Percentiles rank a stretch among this genome's conserved stretches.
Evolutionary conservation across 306 rosid genomes (phyloP).

Genomic region (Delonix regia): DNA sequence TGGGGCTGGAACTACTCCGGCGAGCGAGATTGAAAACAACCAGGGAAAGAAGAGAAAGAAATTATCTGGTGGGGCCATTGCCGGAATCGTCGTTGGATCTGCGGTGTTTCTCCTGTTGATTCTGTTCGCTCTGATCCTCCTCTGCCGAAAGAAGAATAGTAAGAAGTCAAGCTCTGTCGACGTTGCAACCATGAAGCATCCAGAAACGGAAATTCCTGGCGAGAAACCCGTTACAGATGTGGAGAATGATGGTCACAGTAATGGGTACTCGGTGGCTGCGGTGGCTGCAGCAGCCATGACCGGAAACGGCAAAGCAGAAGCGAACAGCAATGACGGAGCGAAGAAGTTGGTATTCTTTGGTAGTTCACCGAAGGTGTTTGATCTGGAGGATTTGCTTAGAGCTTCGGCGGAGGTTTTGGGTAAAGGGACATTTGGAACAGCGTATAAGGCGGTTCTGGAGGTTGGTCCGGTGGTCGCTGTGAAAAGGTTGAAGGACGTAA

Average conservation of each 20-base stretch:
- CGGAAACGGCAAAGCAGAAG: conserved; percentile 36
- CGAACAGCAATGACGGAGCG: conserved; percentile 22
- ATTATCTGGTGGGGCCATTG: conserved; percentile 63
- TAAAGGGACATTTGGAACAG: conserved; percentile 71
- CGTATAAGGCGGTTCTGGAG: conserved; percentile 70
- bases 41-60: conserved; percentile 38
- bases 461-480: conserved; percentile 65
- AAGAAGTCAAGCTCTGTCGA: conserved; percentile 50
- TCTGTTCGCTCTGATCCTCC: conserved; percentile 45
- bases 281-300: conserved; percentile 37
- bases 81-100: conserved; percentile 64
- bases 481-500: conserved; percentile 68
- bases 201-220: conserved; percentile 39
- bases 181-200: conserved; percentile 39
- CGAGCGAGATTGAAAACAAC: conserved; percentile 33
- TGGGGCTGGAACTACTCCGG: conserved; percentile 7
- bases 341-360: conserved; percentile 65
- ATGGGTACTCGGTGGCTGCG: conserved; percentile 42
- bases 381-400: conserved; percentile 70
- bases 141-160: conserved; percentile 52
- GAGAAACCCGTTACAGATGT: conserved; percentile 46
- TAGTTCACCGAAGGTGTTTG: conserved; percentile 52
- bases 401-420: conserved; percentile 85
- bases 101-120: conserved; percentile 54
- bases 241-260: conserved; percentile 37